A percentile compares a stretch with the other conserved stretches of the same genome.
Conservation (phyloP, 768 basidiomycete species). For the Rhodocollybia butyracea region DNA sequence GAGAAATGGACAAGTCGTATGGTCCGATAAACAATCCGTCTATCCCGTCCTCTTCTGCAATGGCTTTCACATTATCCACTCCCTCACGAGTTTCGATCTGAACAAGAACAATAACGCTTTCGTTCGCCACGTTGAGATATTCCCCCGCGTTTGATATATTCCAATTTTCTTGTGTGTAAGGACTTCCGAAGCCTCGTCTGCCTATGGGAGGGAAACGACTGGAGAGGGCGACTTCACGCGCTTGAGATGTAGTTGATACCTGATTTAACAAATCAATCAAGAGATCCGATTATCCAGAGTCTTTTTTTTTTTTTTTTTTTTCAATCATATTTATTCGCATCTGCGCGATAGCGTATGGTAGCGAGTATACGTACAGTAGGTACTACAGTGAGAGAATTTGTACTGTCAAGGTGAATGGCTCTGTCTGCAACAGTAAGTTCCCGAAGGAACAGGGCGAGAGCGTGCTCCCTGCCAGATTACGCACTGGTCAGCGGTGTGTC, state of each 20-base stretch:
- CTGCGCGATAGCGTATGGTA: too few relatives aligned
- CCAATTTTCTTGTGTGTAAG: constrained; percentile 61
- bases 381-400: too few relatives aligned
- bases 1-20: constrained; percentile 61
- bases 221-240: constrained; percentile 52
- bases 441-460: too few relatives aligned
- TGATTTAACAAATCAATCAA: too few relatives aligned
- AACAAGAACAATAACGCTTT: constrained; percentile 51
- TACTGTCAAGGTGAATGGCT: too few relatives aligned
- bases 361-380: too few relatives aligned
- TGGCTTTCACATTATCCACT: constrained; percentile 55
- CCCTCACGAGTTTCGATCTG: constrained; percentile 68
- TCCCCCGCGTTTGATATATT: constrained; percentile 40
- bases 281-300: too few relatives aligned
- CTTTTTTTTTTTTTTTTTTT: too few relatives aligned
- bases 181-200: constrained; percentile 61
- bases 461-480: too few relatives aligned
- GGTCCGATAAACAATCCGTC: constrained; percentile 64
- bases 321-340: too few relatives aligned
- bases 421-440: too few relatives aligned
- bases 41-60: constrained; percentile 61
- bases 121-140: constrained; percentile 55
- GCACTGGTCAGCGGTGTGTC: too few relatives aligned
- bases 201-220: constrained; percentile 62
- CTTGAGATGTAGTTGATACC: constrained; percentile 58